These are phyloP conservation scores for Vaccinium myrtillus DNA, from an alignment of 148 eudicot genomes.

Conservation along the genomic window DNA sequence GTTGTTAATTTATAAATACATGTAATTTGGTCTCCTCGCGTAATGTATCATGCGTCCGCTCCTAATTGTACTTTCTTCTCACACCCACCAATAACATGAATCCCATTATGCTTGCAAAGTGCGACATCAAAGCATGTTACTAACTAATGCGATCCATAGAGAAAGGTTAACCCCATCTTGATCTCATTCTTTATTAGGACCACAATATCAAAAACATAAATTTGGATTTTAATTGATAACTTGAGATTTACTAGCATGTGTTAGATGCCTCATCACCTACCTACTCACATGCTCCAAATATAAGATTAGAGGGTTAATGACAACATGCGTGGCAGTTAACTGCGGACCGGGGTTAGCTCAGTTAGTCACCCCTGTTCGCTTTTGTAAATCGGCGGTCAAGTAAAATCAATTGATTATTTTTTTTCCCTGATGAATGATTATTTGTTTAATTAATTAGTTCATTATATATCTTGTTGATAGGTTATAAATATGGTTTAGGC, in stretches of 20 bases:
- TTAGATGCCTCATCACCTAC: slow-evolving; percentile 33
- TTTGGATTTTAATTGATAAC: background rate
- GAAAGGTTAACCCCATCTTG: slow-evolving; percentile 10
- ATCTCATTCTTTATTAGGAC: background rate
- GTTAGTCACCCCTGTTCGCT: too few relatives aligned
- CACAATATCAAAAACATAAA: background rate
- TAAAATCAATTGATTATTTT: too few relatives aligned
- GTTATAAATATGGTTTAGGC: too few relatives aligned
- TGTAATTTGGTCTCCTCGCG: too few relatives aligned
- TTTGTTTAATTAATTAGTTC: too few relatives aligned
- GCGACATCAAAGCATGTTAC: slow-evolving; percentile 17
- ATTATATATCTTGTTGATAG: too few relatives aligned
- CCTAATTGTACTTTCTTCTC: too few relatives aligned
- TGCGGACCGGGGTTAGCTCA: too few relatives aligned
- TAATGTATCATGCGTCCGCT: too few relatives aligned
- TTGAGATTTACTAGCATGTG: slow-evolving; percentile 29
- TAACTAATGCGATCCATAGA: slow-evolving; percentile 6
- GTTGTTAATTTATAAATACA: too few relatives aligned
- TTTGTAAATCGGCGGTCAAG: too few relatives aligned
- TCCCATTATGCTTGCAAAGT: slow-evolving; percentile 30
- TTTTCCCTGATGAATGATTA: too few relatives aligned
- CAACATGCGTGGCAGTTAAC: background rate
- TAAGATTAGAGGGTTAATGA: background rate
- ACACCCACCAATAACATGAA: slow-evolving; percentile 33
- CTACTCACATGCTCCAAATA: slow-evolving; percentile 39